phyloP scores from a whole-genome alignment of 495 filamentous ascomycete genomes.

The Xylaria bambusicola region DNA sequence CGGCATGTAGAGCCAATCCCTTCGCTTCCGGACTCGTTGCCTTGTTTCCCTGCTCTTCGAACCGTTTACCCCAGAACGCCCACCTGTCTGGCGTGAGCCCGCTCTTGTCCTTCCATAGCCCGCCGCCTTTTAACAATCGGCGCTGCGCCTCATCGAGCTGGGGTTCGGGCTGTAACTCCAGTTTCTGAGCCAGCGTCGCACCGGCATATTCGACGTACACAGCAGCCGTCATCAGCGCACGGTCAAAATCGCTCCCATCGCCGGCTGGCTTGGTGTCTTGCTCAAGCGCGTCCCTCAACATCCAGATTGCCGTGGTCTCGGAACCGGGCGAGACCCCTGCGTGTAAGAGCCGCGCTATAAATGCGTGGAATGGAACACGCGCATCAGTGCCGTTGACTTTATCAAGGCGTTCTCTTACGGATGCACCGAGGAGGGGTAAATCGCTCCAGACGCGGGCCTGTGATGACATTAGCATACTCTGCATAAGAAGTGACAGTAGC shows the following conservation, averaged over 20 bases:
- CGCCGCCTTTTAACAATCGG: slow-evolving; percentile 19
- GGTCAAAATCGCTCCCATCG: slow-evolving; percentile 1
- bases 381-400: background rate
- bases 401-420: slow-evolving; percentile 23
- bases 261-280: slow-evolving; percentile 3
- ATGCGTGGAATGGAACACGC: slow-evolving; percentile 27
- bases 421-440: slow-evolving; percentile 24
- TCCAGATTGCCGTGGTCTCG: slow-evolving; percentile 25
- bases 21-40: slow-evolving; percentile 20
- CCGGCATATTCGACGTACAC: slow-evolving; percentile 33
- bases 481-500: no score
- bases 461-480: background rate
- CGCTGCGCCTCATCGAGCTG: slow-evolving; percentile 16
- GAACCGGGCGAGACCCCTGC: slow-evolving; percentile 19
- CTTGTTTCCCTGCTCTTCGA: slow-evolving; percentile 22
- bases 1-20: slow-evolving; percentile 23
- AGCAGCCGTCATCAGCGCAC: slow-evolving; percentile 21
- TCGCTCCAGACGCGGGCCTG: slow-evolving; percentile 26
- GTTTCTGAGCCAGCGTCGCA: slow-evolving; percentile 20
- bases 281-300: slow-evolving; percentile 28
- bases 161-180: slow-evolving; percentile 21
- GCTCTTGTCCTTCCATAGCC: slow-evolving; percentile 21
- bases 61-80: slow-evolving; percentile 27
- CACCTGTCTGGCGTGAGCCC: slow-evolving; percentile 26
- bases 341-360: slow-evolving; percentile 25